Evolutionary conservation across 2,329 filamentous ascomycete species (phyloP), one percentile per base, ranked within the genome.

Genomic region (Beauveria sp.): DNA sequence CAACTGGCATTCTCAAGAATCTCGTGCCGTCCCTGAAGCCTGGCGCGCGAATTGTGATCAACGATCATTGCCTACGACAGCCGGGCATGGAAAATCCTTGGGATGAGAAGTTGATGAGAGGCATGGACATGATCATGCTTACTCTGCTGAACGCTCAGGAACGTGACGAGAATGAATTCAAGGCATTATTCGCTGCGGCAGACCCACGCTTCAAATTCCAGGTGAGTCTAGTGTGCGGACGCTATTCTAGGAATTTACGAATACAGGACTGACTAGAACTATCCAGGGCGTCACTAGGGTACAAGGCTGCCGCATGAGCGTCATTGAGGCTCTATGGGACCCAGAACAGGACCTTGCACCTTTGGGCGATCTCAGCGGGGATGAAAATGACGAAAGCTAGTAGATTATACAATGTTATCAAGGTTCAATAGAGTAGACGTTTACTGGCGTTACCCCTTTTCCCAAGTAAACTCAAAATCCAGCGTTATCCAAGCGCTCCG

Each of bases 1-100:
- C 78, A 4, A 67, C 79, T 50, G 74, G 75, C 50, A 80, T 85
- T 45, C 71, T 82, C 43, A 75, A 75, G 63, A 78, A 77, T 22
- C 73, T 86, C 9, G 71, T 83, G 2, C 82, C 83, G 1, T 78
- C 83, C 40, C 71, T 86, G 57, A 82, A 85, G 70, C 77, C 80
- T 1, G 79, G 84, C 20, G 77, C 82, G 12, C 73, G 77, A 53
- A 68, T 87, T 50, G 60, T 76, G 56, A 77, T 79, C 60, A 79
- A 79, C 61, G 75, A 78, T 62, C 74, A 79, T 64, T 81, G 79
- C 64, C 68, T 81, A 2, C 70, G 73, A 0, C 72, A 76, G 31
- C 69, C 73, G 1, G 75, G 75, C 0, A 66, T 64, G 3, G 76
- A 80, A 64, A 72, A 70, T 24, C 67, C 73, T 1, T 79, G 76